Evolutionary conservation across 257 asterid species (phyloP), one percentile per base, ranked within the genome.

Genomic region (Petrea volubilis): DNA sequence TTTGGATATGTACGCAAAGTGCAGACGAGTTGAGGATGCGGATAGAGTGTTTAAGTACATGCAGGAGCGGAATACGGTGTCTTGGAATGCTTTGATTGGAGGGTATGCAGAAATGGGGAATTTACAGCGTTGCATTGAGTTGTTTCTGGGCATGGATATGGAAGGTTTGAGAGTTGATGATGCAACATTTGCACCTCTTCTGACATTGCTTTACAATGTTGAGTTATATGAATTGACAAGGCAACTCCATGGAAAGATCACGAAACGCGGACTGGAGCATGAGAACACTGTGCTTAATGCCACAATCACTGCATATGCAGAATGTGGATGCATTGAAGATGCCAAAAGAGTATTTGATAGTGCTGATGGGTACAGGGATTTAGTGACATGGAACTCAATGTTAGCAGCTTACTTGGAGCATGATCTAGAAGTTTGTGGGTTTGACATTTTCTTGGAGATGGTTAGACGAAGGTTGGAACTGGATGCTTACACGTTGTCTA

Each of bases 1-100:
- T 68, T 27, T 90, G 70, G 88, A 86, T 51, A 90, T 93, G 98
- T 93, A 93, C 36, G 89, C 95, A 0, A 88, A 90, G 76, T 88
- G 86, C 49, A 64, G 80, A 1, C 68, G 75, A 67, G 84, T 93
- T 66, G 90, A 75, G 58, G 90, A 90, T 71, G 96, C 96, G 3
- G 15, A 72, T 51, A 74, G 55, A 68, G 93, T 85, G 73, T 90
- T 93, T 72, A 38, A 47, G 24, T 41, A 67, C 76, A 86, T 92
- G 95, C 83, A 70, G 21, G 88, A 81, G 53, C 82, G 90, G 60
- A 92, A 88, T 78, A 51, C 83, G 7, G 94, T 92, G 33, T 88
- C 98, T 14, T 92, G 97, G 98, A 93, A 90, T 50, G 91, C 96
- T 70, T 72, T 93, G 83, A 87, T 93, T 60, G 87, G 91, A 47